Percentiles rank a stretch among this genome's conserved stretches.
phyloP scores from a whole-genome alignment of 2,329 filamentous ascomycete genomes.

The Colletotrichum sansevieriae region DNA sequence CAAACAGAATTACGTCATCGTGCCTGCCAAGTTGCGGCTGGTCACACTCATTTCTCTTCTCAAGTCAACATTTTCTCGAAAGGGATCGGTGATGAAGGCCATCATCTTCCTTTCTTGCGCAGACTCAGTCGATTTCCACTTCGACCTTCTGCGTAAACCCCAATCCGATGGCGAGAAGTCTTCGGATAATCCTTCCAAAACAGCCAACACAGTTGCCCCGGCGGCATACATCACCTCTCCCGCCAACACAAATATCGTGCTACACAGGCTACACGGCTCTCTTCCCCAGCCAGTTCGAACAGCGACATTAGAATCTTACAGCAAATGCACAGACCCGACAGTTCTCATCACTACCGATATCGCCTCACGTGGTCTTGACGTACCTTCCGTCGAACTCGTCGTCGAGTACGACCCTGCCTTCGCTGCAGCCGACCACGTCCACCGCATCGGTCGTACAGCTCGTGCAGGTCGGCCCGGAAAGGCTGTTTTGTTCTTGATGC shows the following conservation, averaged over 20 bases:
- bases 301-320: conserved; percentile 85
- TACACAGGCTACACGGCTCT: conserved; percentile 93
- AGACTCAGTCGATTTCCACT: conserved; percentile 97
- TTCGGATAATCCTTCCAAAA: conserved; percentile 44
- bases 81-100: conserved; percentile 94
- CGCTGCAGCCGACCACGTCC: conserved; percentile 91
- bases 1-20: conserved; percentile 90
- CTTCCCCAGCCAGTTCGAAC: conserved; percentile 90
- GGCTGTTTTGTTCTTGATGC: conserved; percentile 89
- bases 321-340: conserved; percentile 78
- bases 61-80: conserved; percentile 88
- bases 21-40: conserved; percentile 89
- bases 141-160: conserved; percentile 77
- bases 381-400: conserved; percentile 94
- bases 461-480: conserved; percentile 91
- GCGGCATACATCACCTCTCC: conserved; percentile 80
- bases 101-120: conserved; percentile 98
- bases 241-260: conserved; percentile 78
- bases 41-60: conserved; percentile 88
- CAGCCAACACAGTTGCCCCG: conserved; percentile 73
- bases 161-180: conserved; percentile 41
- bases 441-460: conserved; percentile 94
- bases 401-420: conserved; percentile 98
- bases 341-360: conserved; percentile 96
- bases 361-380: conserved; percentile 92